Base-by-base conservation (phyloP, 768 basidiomycete genomes). In the Agaricus blazei region DNA sequence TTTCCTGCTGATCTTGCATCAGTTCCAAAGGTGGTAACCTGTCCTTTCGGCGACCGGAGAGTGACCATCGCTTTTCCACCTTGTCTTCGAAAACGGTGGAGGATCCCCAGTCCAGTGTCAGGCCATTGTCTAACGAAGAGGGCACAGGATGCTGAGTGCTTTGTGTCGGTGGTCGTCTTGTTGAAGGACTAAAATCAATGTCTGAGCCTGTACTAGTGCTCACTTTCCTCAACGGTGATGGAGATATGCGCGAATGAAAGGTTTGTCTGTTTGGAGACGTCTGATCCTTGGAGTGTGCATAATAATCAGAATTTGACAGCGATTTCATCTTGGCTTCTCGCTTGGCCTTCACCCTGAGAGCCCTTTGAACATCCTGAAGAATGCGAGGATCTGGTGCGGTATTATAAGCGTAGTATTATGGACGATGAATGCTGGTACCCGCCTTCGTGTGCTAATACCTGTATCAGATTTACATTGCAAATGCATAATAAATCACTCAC, bases 351-450 rank as follows among this genome's bases (percentile, higher is more conserved):
- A 88, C 70, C 54, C 80, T 82, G 29, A 92, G 64, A 4, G 87
- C 89, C 51, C 83, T 81, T 60, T 90, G 87, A 5, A 92, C 87
- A 59, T 91, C 90, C 65, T 87, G 88, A 51, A 91, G 66, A 58
- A 92, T 85, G 60, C 77, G 78, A n/a, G 89, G 87, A 71, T 92
- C 89, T 92, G 67, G 46, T 40, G 26, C 34, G 53, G 38, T 43
- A 38, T 24, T 27, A 19, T 19, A 62, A 47, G 59, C 43, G 48
- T 24, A 43, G 12, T 42, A 7, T 15, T 48, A 12, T 36, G 3
- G n/a, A 40, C 37, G 19, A 9, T 24, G 1, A 46, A 43, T n/a
- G 26, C 42, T 7, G 19, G 36, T 5, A 37, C 75, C 73, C 77
- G 78, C 88, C 88, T 81, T 90, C 88, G 45, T 86, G 86, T 50